Conservation (phyloP, 768 basidiomycete species). For the Tephrocybe rancida region DNA sequence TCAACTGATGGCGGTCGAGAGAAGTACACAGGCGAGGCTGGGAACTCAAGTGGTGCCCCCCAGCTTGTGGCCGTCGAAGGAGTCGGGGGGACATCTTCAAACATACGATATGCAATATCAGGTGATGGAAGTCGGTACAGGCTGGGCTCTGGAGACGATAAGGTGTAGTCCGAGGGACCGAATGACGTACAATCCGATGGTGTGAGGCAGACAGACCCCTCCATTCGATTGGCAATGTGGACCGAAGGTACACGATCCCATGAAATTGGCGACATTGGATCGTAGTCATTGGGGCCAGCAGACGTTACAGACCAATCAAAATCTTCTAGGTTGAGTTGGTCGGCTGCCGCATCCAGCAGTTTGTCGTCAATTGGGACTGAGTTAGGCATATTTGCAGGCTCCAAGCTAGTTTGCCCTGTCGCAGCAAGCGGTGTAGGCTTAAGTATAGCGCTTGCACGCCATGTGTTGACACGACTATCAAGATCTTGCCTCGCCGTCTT, state of each 20-base stretch:
- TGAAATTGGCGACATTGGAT: conserved; percentile 38
- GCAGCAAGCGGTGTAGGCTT: conserved; percentile 49
- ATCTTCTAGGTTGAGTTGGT: conserved; percentile 62
- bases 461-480: conserved; percentile 60
- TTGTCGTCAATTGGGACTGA: conserved; percentile 34
- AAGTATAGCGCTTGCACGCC: conserved; percentile 61
- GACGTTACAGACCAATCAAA: conserved; percentile 75
- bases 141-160: conserved; percentile 35
- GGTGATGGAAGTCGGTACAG: conserved; percentile 51
- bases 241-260: conserved; percentile 50
- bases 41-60: conserved; percentile 42
- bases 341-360: conserved; percentile 28
- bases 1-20: conserved; percentile 45
- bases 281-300: conserved; percentile 55
- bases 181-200: conserved; percentile 58
- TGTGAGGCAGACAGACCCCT: conserved; percentile 60
- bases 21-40: conserved; percentile 28
- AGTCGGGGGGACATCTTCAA: conserved; percentile 55
- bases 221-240: conserved; percentile 53
- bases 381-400: conserved; percentile 54
- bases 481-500: conserved; percentile 53
- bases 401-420: conserved; percentile 51
- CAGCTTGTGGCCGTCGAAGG: conserved; percentile 50
- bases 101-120: conserved; percentile 58
- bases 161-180: conserved; percentile 53